These are phyloP conservation scores for Thalia dealbata DNA, from an alignment of 176 grass and related monocot species.

Conservation along the genomic window DNA sequence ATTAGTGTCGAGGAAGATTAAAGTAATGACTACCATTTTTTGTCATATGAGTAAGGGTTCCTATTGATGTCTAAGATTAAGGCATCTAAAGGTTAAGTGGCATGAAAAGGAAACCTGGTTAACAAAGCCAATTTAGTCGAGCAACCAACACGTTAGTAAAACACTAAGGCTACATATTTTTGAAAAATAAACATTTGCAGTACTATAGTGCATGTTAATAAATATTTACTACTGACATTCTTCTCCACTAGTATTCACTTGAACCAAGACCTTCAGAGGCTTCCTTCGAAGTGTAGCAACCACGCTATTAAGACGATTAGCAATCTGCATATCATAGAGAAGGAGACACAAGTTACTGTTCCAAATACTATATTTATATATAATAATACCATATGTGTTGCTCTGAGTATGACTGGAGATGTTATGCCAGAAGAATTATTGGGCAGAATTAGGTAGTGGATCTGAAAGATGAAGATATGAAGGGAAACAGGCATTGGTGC, in stretches of 20 bases:
- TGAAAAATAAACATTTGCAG: not conserved
- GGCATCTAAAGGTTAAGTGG: too few relatives aligned
- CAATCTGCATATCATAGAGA: conserved; percentile 55
- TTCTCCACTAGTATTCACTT: conserved; percentile 98
- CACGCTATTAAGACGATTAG: conserved; percentile 71
- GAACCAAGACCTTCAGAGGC: conserved; percentile 81
- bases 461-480: too few relatives aligned
- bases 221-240: conserved; percentile 55
- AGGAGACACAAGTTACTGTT: not conserved
- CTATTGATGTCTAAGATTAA: too few relatives aligned
- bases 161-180: not conserved
- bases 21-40: too few relatives aligned
- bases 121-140: too few relatives aligned
- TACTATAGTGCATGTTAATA: not conserved
- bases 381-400: too few relatives aligned
- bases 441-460: too few relatives aligned
- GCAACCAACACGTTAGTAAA: not conserved
- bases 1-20: too few relatives aligned
- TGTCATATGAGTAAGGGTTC: too few relatives aligned
- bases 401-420: not conserved
- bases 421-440: not conserved
- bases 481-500: too few relatives aligned
- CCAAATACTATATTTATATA: not conserved
- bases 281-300: conserved; percentile 86
- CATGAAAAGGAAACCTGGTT: too few relatives aligned